phyloP scores from a whole-genome alignment of 495 filamentous ascomycete species.

The Aspergillus conjunctus region DNA sequence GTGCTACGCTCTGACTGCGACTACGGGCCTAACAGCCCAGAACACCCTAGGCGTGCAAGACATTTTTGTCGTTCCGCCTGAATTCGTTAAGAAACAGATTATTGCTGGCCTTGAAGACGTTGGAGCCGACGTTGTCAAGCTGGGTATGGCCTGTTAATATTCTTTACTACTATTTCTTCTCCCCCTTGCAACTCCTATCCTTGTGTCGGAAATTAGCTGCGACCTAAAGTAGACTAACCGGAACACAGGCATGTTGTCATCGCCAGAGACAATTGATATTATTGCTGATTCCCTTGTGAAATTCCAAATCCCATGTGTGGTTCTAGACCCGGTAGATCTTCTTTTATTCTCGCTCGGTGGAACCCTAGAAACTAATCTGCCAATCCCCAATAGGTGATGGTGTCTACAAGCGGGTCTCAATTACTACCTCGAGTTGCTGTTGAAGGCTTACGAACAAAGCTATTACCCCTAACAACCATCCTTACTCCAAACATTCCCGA shows the following conservation, averaged over 20 bases:
- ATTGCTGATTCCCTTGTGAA: constrained; percentile 67
- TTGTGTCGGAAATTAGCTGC: background rate
- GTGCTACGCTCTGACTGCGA: constrained; percentile 95
- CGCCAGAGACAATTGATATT: constrained; percentile 70
- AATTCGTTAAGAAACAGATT: constrained; percentile 83
- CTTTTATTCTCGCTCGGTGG: constrained; percentile 3
- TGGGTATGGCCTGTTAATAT: constrained; percentile 56
- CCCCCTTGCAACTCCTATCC: background rate
- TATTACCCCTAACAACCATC: constrained; percentile 78
- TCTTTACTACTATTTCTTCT: constrained; percentile 6
- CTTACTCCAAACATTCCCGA: constrained; percentile 94
- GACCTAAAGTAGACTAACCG: constrained; percentile 6
- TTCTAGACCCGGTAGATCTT: constrained; percentile 77
- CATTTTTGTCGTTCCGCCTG: constrained; percentile 76
- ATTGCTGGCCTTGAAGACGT: constrained; percentile 81
- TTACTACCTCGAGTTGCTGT: constrained; percentile 74
- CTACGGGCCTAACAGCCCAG: constrained; percentile 91
- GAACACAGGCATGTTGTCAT: constrained; percentile 81
- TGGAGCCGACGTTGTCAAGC: constrained; percentile 87
- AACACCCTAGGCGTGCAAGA: constrained; percentile 83
- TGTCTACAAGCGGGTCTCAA: constrained; percentile 80
- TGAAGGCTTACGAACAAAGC: constrained; percentile 57
- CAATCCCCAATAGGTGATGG: constrained; percentile 70
- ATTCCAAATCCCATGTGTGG: constrained; percentile 61
- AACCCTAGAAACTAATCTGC: background rate